phyloP scores from a whole-genome alignment of 2,329 filamentous ascomycete genomes.

The Mycosphaerella sp. region DNA sequence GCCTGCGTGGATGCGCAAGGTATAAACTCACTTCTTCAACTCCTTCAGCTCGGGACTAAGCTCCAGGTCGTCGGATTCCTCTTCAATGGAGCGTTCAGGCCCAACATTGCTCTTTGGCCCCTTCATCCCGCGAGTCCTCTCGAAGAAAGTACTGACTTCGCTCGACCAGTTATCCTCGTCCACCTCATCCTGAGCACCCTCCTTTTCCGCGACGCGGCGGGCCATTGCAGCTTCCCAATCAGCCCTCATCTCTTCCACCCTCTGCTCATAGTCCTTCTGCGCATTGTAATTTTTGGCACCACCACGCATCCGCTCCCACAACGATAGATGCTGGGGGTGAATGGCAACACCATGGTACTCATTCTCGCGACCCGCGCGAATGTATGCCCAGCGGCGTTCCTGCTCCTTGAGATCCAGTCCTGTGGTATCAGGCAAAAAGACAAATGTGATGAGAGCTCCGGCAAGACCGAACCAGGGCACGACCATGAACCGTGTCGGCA shows the following conservation, averaged over 20 bases:
- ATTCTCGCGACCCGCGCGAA: constrained; percentile 65
- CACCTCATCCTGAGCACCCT: constrained; percentile 34
- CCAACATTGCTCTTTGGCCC: constrained; percentile 3
- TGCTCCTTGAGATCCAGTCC: constrained; percentile 96
- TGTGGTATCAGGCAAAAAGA: constrained; percentile 95
- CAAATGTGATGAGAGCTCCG: constrained; percentile 71
- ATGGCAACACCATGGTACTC: constrained; percentile 94
- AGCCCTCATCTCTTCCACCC: constrained; percentile 67
- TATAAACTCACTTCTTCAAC: neutral
- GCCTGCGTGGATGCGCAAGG: neutral
- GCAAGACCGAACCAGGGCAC: constrained; percentile 92
- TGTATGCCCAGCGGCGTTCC: constrained; percentile 85
- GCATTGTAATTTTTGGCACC: constrained; percentile 78
- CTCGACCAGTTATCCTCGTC: constrained; percentile 42
- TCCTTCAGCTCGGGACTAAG: constrained; percentile 9
- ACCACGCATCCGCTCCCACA: constrained; percentile 78
- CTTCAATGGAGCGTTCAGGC: constrained; percentile 12
- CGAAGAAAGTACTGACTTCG: constrained; percentile 50
- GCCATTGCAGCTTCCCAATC: constrained; percentile 52
- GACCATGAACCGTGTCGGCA: constrained; percentile 77
- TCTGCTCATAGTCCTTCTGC: constrained; percentile 72
- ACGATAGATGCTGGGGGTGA: constrained; percentile 77
- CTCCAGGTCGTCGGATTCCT: constrained; percentile 15
- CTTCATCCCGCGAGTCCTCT: constrained; percentile 39
- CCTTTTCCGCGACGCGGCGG: constrained; percentile 47